Conservation (phyloP, 805 yeast genomes). For the Ogataea nakhonphanomensis region DNA sequence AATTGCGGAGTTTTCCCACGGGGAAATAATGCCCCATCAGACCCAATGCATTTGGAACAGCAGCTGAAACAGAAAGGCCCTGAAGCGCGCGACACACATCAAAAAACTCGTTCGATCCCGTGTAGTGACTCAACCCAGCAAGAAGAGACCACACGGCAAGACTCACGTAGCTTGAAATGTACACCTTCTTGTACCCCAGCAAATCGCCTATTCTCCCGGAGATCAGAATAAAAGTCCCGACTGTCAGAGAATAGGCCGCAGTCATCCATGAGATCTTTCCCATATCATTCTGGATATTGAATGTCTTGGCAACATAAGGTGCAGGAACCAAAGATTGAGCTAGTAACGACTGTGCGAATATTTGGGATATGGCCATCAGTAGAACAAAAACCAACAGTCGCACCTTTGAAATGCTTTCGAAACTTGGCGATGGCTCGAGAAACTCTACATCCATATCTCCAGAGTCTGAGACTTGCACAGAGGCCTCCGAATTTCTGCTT, state of each 20-base stretch:
- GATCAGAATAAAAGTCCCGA: constrained; percentile 68
- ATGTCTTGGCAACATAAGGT: constrained; percentile 30
- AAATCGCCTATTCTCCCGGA: constrained; percentile 73
- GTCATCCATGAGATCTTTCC: constrained; percentile 58
- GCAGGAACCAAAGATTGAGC: constrained; percentile 31
- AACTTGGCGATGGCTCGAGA: constrained; percentile 15
- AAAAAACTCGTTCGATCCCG: constrained; percentile 48
- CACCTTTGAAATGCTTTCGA: constrained; percentile 16
- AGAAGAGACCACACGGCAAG: constrained; percentile 54
- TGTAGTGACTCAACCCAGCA: constrained; percentile 54
- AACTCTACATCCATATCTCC: background rate
- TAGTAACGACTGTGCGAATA: constrained; percentile 38
- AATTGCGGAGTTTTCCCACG: constrained; percentile 46
- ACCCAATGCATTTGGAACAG: constrained; percentile 60
- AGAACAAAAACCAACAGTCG: constrained; percentile 17
- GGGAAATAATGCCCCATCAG: constrained; percentile 46
- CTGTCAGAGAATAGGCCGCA: constrained; percentile 67
- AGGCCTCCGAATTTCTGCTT: background rate
- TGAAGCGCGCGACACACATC: constrained; percentile 56
- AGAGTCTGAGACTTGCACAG: background rate
- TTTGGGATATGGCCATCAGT: constrained; percentile 28
- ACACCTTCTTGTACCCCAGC: constrained; percentile 56
- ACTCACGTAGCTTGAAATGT: constrained; percentile 55
- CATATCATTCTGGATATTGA: constrained; percentile 24
- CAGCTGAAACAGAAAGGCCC: constrained; percentile 60